Percentiles rank a stretch among this genome's conserved stretches.
These are phyloP conservation scores for Tremellales sp. DNA, from an alignment of 1,284 basidiomycete genomes.

Conservation along the genomic window DNA sequence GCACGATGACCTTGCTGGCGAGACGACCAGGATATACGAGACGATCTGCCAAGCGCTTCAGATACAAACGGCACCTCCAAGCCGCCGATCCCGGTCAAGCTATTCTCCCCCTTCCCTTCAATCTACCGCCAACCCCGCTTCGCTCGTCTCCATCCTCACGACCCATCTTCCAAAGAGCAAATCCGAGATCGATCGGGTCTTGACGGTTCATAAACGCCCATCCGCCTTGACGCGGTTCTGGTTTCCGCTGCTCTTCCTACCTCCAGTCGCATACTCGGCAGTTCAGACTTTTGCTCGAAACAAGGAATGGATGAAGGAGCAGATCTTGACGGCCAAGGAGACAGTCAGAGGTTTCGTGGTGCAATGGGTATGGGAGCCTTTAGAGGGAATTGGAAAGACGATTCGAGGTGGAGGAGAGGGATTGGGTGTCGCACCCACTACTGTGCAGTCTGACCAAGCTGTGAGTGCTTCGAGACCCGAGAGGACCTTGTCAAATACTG, in stretches of 20 bases:
- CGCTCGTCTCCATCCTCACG: constrained; percentile 32
- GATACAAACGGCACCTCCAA: constrained; percentile 14
- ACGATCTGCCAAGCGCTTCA: constrained; percentile 38
- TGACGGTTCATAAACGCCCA: constrained; percentile 36
- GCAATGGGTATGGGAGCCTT: constrained; percentile 82
- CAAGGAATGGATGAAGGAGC: constrained; percentile 50
- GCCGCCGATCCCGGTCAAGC: constrained; percentile 1
- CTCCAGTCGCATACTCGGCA: constrained; percentile 32
- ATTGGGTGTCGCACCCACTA: constrained; percentile 52
- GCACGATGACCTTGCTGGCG: constrained; percentile 18
- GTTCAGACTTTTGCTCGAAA: constrained; percentile 29
- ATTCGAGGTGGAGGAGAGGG: constrained; percentile 54
- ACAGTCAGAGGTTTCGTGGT: constrained; percentile 72
- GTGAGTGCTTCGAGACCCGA: constrained; percentile 13
- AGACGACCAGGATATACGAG: constrained; percentile 37
- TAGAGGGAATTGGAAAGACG: constrained; percentile 77
- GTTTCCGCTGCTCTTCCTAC: constrained; percentile 47
- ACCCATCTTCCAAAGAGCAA: constrained; percentile 28
- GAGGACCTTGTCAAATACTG: constrained; percentile 1
- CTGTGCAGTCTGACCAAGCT: constrained; percentile 44
- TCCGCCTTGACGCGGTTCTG: constrained; percentile 42
- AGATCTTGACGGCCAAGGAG: constrained; percentile 61
- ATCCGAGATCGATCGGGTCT: constrained; percentile 13
- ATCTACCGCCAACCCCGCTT: constrained; percentile 18
- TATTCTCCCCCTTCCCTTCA: constrained; percentile 3